phyloP scores from a whole-genome alignment of 306 rosid species.

The Fragaria ananassa region DNA sequence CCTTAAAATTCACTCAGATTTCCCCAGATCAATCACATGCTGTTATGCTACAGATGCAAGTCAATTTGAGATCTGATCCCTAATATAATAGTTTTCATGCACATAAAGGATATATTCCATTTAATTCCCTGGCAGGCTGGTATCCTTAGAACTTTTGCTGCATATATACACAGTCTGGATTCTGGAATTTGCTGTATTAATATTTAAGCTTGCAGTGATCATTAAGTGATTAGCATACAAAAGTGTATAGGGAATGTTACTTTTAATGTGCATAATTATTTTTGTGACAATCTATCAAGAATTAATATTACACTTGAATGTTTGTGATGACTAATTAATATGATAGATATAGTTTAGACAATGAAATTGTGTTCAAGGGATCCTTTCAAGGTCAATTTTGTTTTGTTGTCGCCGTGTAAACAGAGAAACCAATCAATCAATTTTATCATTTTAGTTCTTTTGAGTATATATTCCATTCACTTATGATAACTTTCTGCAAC shows the following conservation, averaged over 20 bases:
- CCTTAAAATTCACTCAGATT: slow-evolving; percentile 15
- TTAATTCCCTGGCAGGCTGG: not conserved
- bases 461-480: not conserved
- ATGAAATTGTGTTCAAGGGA: not conserved
- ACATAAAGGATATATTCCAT: not conserved
- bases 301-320: not conserved
- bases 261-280: not conserved
- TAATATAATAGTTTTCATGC: slow-evolving; percentile 10
- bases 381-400: not conserved
- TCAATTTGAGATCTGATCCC: slow-evolving; percentile 2
- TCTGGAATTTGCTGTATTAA: not conserved
- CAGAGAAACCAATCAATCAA: not conserved
- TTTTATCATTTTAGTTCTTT: not conserved
- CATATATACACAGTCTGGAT: not conserved
- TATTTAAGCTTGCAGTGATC: not conserved
- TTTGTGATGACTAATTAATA: not conserved
- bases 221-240: not conserved
- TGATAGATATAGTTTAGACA: not conserved
- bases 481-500: not conserved
- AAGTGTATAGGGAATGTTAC: not conserved
- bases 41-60: not conserved
- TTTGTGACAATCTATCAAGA: not conserved
- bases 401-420: not conserved
- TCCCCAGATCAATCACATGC: slow-evolving; percentile 28
- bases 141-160: not conserved